These are phyloP conservation scores for Aspergillus hiratsukae DNA, from an alignment of 2,329 filamentous ascomycete genomes.

Conservation along the genomic window DNA sequence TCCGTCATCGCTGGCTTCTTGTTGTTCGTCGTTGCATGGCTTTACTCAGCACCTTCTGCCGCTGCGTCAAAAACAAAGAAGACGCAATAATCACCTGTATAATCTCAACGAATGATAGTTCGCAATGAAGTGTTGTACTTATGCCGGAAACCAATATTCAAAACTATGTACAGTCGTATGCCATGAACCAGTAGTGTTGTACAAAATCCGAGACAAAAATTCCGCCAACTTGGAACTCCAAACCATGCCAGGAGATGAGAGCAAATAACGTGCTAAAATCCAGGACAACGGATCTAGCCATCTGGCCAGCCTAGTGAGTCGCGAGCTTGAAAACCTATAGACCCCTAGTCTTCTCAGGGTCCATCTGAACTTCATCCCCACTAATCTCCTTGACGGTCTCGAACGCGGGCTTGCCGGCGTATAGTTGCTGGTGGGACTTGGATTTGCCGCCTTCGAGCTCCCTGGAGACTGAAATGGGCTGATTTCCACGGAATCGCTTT, in stretches of 20 bases:
- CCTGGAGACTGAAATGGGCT: conserved; percentile 68
- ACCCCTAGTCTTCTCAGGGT: conserved; percentile 46
- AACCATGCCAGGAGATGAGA: conserved; percentile 13
- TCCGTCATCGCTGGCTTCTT: conserved; percentile 81
- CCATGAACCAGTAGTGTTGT: neutral
- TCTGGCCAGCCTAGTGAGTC: neutral
- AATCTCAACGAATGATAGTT: conserved; percentile 16
- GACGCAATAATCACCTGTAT: conserved; percentile 37
- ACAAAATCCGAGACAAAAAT: conserved; percentile 2
- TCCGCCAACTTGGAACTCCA: conserved; percentile 12
- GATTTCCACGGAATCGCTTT: conserved; percentile 93
- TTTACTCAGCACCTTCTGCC: conserved; percentile 62
- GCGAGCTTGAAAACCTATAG: conserved; percentile 23
- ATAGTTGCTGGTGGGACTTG: conserved; percentile 61
- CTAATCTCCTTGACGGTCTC: conserved; percentile 61
- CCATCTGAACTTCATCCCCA: conserved; percentile 58
- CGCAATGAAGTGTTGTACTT: conserved; percentile 19
- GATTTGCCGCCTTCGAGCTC: conserved; percentile 52
- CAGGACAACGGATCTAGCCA: neutral
- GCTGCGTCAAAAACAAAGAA: conserved; percentile 42
- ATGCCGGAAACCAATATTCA: neutral
- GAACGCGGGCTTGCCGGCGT: conserved; percentile 72
- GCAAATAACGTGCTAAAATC: neutral
- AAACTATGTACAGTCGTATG: conserved; percentile 9
- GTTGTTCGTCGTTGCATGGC: conserved; percentile 79